A percentile compares a stretch with the other conserved stretches of the same genome.
These are phyloP conservation scores for Pelargonium citronellum DNA, from an alignment of 441 rosid species.

Conservation along the genomic window DNA sequence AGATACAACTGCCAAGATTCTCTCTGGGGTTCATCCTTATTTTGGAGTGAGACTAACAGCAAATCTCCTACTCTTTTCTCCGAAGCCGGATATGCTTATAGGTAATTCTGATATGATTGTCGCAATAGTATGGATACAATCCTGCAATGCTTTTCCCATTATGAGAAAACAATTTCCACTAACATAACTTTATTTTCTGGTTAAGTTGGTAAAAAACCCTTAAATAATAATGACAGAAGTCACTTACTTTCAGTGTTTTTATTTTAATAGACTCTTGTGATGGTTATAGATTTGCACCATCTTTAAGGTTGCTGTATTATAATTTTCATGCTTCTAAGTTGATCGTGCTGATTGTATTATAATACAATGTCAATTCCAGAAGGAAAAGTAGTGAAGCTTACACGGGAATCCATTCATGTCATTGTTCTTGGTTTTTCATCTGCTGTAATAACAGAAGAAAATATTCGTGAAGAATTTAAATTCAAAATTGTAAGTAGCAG, in stretches of 20 bases:
- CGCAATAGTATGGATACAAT: background rate
- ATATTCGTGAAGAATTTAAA: slow-evolving; percentile 62
- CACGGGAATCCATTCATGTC: slow-evolving; percentile 60
- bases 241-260: too few species aligned
- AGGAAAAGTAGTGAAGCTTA: slow-evolving; percentile 62
- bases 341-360: background rate
- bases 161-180: background rate
- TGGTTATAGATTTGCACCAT: background rate
- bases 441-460: slow-evolving; percentile 51
- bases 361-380: slow-evolving; percentile 36
- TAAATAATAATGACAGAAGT: too few species aligned
- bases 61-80: slow-evolving; percentile 59
- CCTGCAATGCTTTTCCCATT: background rate
- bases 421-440: slow-evolving; percentile 83
- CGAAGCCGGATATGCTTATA: slow-evolving; percentile 59
- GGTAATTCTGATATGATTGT: slow-evolving; percentile 32
- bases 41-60: slow-evolving; percentile 53
- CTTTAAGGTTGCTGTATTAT: background rate
- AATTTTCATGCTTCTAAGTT: background rate
- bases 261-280: too few species aligned
- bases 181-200: background rate
- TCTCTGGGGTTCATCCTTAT: slow-evolving; percentile 58
- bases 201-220: too few species aligned
- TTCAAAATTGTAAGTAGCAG: slow-evolving; percentile 43
- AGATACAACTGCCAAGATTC: slow-evolving; percentile 48